Evolutionary conservation across 2,329 filamentous ascomycete genomes (phyloP).

Genomic region (Penicillium sp.): DNA sequence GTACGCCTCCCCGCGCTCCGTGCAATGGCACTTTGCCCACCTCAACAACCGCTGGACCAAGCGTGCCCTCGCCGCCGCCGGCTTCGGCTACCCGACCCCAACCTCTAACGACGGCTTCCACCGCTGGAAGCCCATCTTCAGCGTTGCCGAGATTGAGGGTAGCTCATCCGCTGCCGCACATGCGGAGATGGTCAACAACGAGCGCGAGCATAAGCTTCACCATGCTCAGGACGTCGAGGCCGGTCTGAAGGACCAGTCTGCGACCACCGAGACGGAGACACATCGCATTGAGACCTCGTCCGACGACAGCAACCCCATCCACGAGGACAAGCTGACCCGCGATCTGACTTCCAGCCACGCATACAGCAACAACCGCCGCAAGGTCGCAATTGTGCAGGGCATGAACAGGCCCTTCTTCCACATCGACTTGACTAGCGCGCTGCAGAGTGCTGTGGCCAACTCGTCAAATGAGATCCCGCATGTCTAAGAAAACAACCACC

Average conservation of each 20-base stretch:
- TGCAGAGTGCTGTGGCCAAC: slow-evolving; percentile 85
- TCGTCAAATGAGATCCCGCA: slow-evolving; percentile 51
- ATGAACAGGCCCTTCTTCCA: slow-evolving; percentile 91
- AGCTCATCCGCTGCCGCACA: slow-evolving; percentile 66
- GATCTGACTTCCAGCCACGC: slow-evolving; percentile 53
- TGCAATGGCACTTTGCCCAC: slow-evolving; percentile 96
- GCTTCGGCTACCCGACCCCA: slow-evolving; percentile 79
- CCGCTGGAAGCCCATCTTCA: slow-evolving; percentile 94
- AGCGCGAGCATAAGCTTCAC: slow-evolving; percentile 41
- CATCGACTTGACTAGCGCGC: slow-evolving; percentile 82
- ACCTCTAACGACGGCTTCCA: slow-evolving; percentile 56
- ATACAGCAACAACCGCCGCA: slow-evolving; percentile 37
- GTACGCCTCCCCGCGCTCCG: slow-evolving; percentile 75
- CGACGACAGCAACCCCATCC: slow-evolving; percentile 29
- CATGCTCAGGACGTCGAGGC: slow-evolving; percentile 35
- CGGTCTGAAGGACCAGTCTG: slow-evolving; percentile 31
- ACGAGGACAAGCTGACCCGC: slow-evolving; percentile 46
- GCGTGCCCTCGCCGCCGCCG: slow-evolving; percentile 79
- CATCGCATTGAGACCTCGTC: slow-evolving; percentile 32
- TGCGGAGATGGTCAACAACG: slow-evolving; percentile 66
- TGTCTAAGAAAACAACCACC: slow-evolving; percentile 1
- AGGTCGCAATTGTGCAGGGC: slow-evolving; percentile 73
- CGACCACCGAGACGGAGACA: slow-evolving; percentile 35
- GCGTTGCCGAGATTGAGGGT: slow-evolving; percentile 82
- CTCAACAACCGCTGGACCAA: slow-evolving; percentile 96